Evolutionary conservation across 108 stramenopile species (phyloP), one percentile per base, ranked within the genome.

Genomic region (Schizochytrium sp.): DNA sequence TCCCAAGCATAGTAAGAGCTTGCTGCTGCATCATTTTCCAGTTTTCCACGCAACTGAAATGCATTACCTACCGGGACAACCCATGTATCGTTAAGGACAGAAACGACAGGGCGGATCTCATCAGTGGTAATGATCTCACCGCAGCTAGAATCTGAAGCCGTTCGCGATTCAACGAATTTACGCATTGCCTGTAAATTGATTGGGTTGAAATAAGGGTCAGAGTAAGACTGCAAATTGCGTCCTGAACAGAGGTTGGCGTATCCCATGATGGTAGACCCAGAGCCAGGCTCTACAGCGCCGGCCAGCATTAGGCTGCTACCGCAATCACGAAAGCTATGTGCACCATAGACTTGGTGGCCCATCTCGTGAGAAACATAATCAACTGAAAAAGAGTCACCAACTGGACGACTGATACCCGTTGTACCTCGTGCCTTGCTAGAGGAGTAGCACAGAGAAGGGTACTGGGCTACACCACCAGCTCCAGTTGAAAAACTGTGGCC

Each of bases 221-320:
- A 83, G 47, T 83, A 55, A 53, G 47, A 49, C 76, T 83, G 76
- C 45, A 55, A 53, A 53, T 83, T 83, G 50, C 76, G 50, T 42
- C 53, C 50, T 5, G 50, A 49, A 53, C 76, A 83, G 5, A 83
- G 10, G 76, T 55, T 55, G 10, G 76, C 76, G 28, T 83, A 83
- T 7, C 76, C 76, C 76, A 83, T 83, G 76, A 83, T 83, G 45
- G 76, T 83, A 53, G 53, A 49, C 53, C 76, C 76, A 38, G 76
- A 83, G 10, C 76, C 76, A n/a, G 76, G 76, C 53, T 83, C 76
- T n/a, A 42, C 5, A 10, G 47, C 50, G 47, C 45, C 28, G 0
- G 13, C 5, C 10, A 53, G 4, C 76, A 83, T 83, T 47, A 49
- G 5, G 10, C 55, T 47, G 53, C 17, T 19, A 5, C 47, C 76